Evolutionary conservation across 2,329 filamentous ascomycete species (phyloP).

Genomic region (Penicillium frequentans): DNA sequence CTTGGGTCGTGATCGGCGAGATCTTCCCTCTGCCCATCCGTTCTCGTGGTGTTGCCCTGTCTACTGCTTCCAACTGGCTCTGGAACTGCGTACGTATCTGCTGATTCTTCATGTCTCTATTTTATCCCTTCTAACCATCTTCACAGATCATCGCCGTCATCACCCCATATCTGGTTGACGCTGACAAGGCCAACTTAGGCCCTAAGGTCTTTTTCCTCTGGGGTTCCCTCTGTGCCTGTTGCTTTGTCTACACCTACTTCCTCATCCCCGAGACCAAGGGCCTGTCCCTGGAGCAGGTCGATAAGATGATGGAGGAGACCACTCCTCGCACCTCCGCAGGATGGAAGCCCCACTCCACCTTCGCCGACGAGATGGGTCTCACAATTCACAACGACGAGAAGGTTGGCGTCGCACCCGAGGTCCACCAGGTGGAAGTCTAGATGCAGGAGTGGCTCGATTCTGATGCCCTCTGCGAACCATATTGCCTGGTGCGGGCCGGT

Average conservation of each 20-base stretch:
- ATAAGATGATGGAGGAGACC: slow-evolving; percentile 86
- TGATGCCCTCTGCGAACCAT: not conserved
- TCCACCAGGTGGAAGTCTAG: slow-evolving; percentile 21
- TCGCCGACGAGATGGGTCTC: slow-evolving; percentile 58
- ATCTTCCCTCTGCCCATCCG: slow-evolving; percentile 88
- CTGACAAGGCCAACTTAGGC: slow-evolving; percentile 58
- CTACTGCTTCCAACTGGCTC: slow-evolving; percentile 87
- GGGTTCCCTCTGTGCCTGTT: slow-evolving; percentile 72
- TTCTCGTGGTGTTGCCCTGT: slow-evolving; percentile 80
- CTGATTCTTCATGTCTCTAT: not conserved
- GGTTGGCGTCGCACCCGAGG: slow-evolving; percentile 4
- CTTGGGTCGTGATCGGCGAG: slow-evolving; percentile 76
- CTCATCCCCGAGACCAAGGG: slow-evolving; percentile 74
- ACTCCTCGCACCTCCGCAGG: slow-evolving; percentile 72
- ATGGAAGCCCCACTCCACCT: slow-evolving; percentile 73
- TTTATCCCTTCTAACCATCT: not conserved
- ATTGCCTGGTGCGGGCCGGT: not conserved
- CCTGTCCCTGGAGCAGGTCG: slow-evolving; percentile 74
- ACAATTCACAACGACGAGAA: slow-evolving; percentile 32
- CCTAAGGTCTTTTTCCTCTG: slow-evolving; percentile 79
- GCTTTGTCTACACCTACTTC: slow-evolving; percentile 71
- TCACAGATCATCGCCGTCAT: slow-evolving; percentile 61
- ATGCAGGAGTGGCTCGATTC: not conserved
- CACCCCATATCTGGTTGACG: slow-evolving; percentile 64
- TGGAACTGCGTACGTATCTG: slow-evolving; percentile 65